Evolutionary conservation across 2,329 filamentous ascomycete genomes (phyloP).

Genomic region (Allantophomopsis lycopodina): DNA sequence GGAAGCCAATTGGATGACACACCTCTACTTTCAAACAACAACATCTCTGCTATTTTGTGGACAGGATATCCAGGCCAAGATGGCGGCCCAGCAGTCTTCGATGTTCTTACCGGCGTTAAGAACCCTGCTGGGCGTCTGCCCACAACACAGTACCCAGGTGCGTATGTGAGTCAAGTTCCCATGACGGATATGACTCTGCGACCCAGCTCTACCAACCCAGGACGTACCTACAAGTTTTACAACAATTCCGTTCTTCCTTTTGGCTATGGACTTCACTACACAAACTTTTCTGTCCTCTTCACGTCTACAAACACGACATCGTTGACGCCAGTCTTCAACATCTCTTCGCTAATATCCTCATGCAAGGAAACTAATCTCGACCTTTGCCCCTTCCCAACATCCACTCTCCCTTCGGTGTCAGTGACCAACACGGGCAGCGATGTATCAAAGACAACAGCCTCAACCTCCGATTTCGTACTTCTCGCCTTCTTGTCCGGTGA

Average conservation of each 20-base stretch:
- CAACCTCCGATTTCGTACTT: conserved; percentile 36
- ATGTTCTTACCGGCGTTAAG: conserved; percentile 34
- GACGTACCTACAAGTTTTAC: conserved; percentile 45
- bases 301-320: not conserved
- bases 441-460: conserved; percentile 9
- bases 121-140: conserved; percentile 39
- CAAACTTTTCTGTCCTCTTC: conserved; percentile 27
- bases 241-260: conserved; percentile 34
- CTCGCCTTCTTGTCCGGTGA: conserved; percentile 33
- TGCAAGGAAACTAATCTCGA: conserved; percentile 24
- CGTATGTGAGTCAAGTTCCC: conserved; percentile 32
- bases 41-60: conserved; percentile 39
- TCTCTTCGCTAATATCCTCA: conserved; percentile 21
- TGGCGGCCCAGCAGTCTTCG: conserved; percentile 38
- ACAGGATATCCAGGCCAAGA: conserved; percentile 45
- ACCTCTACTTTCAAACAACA: conserved; percentile 29
- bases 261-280: conserved; percentile 44
- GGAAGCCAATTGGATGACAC: conserved; percentile 37
- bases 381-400: conserved; percentile 20
- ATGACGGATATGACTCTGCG: conserved; percentile 43
- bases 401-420: conserved; percentile 19
- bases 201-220: conserved; percentile 23
- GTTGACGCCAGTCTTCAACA: conserved; percentile 7
- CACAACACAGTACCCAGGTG: conserved; percentile 38
- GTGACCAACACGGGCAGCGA: conserved; percentile 35